Base-by-base conservation (phyloP, 176 grass and related monocot species). In the Phoenix roebelenii region DNA sequence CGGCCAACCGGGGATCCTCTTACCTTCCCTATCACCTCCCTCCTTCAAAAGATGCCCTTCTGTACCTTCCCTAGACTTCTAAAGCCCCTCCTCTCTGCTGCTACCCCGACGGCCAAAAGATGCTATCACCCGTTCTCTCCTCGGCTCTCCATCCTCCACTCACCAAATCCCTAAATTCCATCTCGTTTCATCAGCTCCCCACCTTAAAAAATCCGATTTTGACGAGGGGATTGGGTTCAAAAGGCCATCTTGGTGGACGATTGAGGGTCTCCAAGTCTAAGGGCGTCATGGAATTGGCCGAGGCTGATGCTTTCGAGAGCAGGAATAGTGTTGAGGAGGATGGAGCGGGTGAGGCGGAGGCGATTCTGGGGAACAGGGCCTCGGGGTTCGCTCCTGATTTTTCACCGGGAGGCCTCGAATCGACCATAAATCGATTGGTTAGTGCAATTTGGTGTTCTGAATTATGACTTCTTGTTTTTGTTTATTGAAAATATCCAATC, bases 341-440 rank as follows among this genome's bases (percentile, higher is more conserved):
- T 2, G 18, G 16, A 22, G 14, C 3, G 25, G 67, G 28, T 15
- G 72, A 76, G 60, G 73, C 49, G 16, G 67, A 82, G 32, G 54
- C 48, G 30, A 58, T 76, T 59, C 50, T 76, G 49, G 26, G 10
- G 10, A 26, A 61, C 18, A n/a, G 14, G 3, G 44, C 18, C 17
- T 58, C 56, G 48, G 26, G 12, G 23, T 67, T 62, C 22, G 22
- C 10, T 23, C 26, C 4, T 3, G 55, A 39, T 23, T 62, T 54
- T 19, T 15, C 59, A 12, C 7, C 51, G 59, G 51, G 18, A 5
- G 20, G 25, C 28, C 18, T 82, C 24, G 79, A 76, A 35, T 17
- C 67, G 3, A 5, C 56, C 51, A 10, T 82, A n/a, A 82, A 82
- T 60, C 52, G 58, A 59, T 55, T 54, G 54, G 79, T 76, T 25